Base-by-base conservation (phyloP, 2,329 filamentous ascomycete genomes). In the Exophiala xenobiotica region DNA sequence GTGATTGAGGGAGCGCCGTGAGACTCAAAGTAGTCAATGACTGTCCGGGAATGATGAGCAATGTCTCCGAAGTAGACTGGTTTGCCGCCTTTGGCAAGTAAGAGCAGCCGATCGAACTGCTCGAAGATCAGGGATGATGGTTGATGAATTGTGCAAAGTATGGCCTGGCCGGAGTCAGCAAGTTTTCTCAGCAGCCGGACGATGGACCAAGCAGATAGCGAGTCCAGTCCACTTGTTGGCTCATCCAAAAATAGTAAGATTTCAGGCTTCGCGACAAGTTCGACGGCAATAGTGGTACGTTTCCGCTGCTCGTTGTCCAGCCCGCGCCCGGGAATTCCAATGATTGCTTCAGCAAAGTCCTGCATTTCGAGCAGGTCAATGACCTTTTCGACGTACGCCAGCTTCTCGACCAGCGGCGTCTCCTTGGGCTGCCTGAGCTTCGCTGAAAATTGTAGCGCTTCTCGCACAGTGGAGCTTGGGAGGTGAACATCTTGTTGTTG, bases 401-500 rank as follows among this genome's bases (percentile, higher is more conserved):
- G 71, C 75, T 96, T 96, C 66, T 95, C 90, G 19, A 79, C 72
- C 8, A 77, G 78, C 2, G 87, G 76, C 11, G 88, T 79, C 40
- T 85, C 76, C 43, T 80, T 82, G 0, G 90, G 89, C 64, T 96
- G 91, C 53, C 91, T 86, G 31, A 96, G 83, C 6, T 91, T 67
- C 18, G 91, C 91, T 63, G 85, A 90, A 71, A 96, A 96, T 62
- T 82, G 82, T 23, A 96, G 78, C 6, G 90, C 90, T 70, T 96
- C 91, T 56, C 91, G 85, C 29, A 95, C 90, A 1, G 90, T 96
- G 0, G 85, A 83, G 0, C 89, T 95, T 39, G 84, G 77, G 39
- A 93, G 76, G 67, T 96, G 90, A 8, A 96, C 77, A 78, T 96
- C 90, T 67, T 95, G 89, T 68, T 96, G 90, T 66, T 95, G 88